Conservation (phyloP, 768 basidiomycete species). For the Lentinula aciculospora region DNA sequence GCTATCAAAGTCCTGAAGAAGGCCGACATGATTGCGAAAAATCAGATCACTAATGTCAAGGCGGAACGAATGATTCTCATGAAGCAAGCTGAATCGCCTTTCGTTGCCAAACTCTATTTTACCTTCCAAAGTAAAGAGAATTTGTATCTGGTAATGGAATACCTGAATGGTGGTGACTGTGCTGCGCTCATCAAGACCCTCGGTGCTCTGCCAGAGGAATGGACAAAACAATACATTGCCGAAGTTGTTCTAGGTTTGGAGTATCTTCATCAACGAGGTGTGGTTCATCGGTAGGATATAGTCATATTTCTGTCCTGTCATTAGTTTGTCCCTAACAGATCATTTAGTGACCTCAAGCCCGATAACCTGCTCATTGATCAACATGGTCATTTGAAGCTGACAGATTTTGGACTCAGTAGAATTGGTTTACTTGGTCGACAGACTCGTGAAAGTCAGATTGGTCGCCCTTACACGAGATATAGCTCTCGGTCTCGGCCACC, state of each 20-base stretch:
- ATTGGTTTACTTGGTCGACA: slow-evolving; percentile 98
- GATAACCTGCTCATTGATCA: slow-evolving; percentile 97
- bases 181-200: slow-evolving; percentile 94
- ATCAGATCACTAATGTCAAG: slow-evolving; percentile 99
- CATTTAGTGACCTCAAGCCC: slow-evolving; percentile 88
- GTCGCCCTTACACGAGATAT: slow-evolving; percentile 44
- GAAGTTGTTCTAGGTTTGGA: slow-evolving; percentile 94
- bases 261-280: slow-evolving; percentile 91
- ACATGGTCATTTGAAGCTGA: slow-evolving; percentile 94
- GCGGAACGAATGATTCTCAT: slow-evolving; percentile 99
- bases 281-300: slow-evolving; percentile 88
- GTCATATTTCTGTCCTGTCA: slow-evolving; percentile 1
- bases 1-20: slow-evolving; percentile 99
- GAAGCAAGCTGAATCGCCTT: slow-evolving; percentile 98
- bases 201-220: slow-evolving; percentile 92
- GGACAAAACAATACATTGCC: slow-evolving; percentile 94
- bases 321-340: not conserved
- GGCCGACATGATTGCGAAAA: slow-evolving; percentile 99
- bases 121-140: slow-evolving; percentile 99
- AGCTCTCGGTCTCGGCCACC: slow-evolving; percentile 76
- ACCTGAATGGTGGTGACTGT: slow-evolving; percentile 96
- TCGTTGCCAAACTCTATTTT: slow-evolving; percentile 96
- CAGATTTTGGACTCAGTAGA: slow-evolving; percentile 94
- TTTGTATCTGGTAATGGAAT: slow-evolving; percentile 98
- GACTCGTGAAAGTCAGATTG: slow-evolving; percentile 63